Conservation (phyloP, 2,329 filamentous ascomycete species). For the Fusarium sp. region DNA sequence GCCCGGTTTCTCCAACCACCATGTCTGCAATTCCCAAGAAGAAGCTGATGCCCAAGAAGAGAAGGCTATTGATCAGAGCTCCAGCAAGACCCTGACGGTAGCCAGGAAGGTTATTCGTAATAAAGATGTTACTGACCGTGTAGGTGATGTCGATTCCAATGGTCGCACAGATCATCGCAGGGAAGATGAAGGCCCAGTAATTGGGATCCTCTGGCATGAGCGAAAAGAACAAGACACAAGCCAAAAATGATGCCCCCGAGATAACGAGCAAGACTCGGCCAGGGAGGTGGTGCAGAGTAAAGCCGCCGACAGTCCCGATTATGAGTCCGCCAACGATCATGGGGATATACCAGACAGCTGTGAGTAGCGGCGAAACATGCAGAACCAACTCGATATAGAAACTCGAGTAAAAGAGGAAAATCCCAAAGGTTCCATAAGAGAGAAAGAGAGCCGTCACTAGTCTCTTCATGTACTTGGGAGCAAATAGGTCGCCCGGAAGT, state of each 20-base stretch:
- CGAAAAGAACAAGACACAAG: not conserved
- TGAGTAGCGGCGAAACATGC: not conserved
- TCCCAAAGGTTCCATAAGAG: slow-evolving; percentile 3
- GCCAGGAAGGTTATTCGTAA: not conserved
- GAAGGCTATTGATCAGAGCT: slow-evolving; percentile 1
- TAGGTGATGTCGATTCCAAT: slow-evolving; percentile 72
- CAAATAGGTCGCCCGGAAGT: not conserved
- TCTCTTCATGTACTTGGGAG: slow-evolving; percentile 2
- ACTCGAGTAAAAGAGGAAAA: slow-evolving; percentile 3
- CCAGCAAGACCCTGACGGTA: not conserved
- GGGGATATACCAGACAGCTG: slow-evolving; percentile 2
- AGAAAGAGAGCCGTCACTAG: slow-evolving; percentile 2
- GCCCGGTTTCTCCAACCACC: slow-evolving; percentile 51
- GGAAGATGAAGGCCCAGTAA: slow-evolving; percentile 73
- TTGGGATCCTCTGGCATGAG: slow-evolving; percentile 44
- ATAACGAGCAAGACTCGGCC: not conserved
- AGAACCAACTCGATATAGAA: slow-evolving; percentile 4
- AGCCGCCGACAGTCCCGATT: not conserved
- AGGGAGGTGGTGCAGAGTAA: slow-evolving; percentile 4
- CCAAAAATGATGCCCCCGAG: not conserved
- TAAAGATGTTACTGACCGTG: slow-evolving; percentile 67
- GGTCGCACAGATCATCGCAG: slow-evolving; percentile 66
- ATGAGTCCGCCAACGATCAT: slow-evolving; percentile 5
- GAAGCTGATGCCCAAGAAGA: slow-evolving; percentile 6
- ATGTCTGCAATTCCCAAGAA: slow-evolving; percentile 58